Evolutionary conservation across 2,329 filamentous ascomycete species (phyloP), one percentile per base, ranked within the genome.

Genomic region (Botrytis deweyae): DNA sequence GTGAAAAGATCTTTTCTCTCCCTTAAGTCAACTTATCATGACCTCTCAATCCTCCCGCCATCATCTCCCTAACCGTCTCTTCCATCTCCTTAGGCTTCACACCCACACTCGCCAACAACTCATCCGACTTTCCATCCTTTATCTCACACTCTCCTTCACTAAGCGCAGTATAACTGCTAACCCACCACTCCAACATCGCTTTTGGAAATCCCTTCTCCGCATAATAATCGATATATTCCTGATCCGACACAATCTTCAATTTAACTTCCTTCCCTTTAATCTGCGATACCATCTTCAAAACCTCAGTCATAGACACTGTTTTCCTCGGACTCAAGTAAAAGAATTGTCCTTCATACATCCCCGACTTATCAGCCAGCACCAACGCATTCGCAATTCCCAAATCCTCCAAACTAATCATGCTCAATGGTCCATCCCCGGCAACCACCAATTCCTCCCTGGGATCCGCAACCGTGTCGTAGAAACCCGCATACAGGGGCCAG

Each of bases 401-500:
- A 74, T 79, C 78, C 40, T n/a, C 42, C 65, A 80, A 77, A n/a
- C 68, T 46, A 3, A 77, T 78, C 79, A 77, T 79, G 49, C 74
- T 76, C 25, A 79, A 66, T 44, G 70, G 72, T 1, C 78, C 79
- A 75, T 80, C 77, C 1, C 77, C 78, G 6, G 77, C 76, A n/a
- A 79, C 38, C 14, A 80, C 64, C 49, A 80, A 44, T 66, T 80
- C 78, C 7, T 73, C 71, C 8, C 78, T 73, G 14, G 75, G 67
- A 46, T 78, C 77, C 1, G 74, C 52, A 36, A 73, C 67, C 4
- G 67, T 36, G 10, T 75, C 70, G 63, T 74, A 78, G 70, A 78
- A 77, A 2, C 78, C 78, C 9, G 78, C 63, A 74, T 80, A 80
- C 4, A 79, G 44, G 2, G 78, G 77, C 78, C 78, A 80, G 40